phyloP scores from a whole-genome alignment of 176 grass and related monocot species.

The Raddia distichophylla region DNA sequence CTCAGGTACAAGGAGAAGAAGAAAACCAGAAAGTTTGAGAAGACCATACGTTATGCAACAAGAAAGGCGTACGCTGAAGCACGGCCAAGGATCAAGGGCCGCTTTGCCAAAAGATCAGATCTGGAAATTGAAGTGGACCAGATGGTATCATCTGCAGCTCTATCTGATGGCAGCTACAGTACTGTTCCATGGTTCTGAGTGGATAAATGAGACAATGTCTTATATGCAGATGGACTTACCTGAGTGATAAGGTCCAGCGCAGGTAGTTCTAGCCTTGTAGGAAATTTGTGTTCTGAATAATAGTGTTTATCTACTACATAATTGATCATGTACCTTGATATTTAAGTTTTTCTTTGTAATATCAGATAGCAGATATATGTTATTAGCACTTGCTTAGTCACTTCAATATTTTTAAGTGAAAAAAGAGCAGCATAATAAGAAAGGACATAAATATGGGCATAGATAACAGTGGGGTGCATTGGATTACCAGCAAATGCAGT shows the following conservation, averaged over 20 bases:
- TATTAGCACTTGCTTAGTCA: slow-evolving; percentile 12
- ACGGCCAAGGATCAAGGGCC: slow-evolving; percentile 67
- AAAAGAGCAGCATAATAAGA: slow-evolving; percentile 18
- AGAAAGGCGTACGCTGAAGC: slow-evolving; percentile 62
- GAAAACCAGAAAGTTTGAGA: slow-evolving; percentile 75
- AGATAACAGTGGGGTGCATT: neutral
- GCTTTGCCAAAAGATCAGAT: slow-evolving; percentile 58
- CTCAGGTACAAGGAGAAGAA: slow-evolving; percentile 85
- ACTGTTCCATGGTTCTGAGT: slow-evolving; percentile 57
- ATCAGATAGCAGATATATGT: slow-evolving; percentile 1
- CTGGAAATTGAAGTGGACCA: slow-evolving; percentile 58
- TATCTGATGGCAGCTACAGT: slow-evolving; percentile 51
- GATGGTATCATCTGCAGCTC: slow-evolving; percentile 56
- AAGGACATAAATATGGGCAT: neutral
- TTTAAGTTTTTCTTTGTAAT: slow-evolving; percentile 29
- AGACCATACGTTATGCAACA: slow-evolving; percentile 70
- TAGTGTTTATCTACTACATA: neutral
- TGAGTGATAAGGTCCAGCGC: slow-evolving; percentile 10
- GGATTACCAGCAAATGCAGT: neutral
- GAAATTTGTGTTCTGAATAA: slow-evolving; percentile 34
- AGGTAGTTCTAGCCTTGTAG: slow-evolving; percentile 28
- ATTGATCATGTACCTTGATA: slow-evolving; percentile 9
- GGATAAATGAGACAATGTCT: neutral
- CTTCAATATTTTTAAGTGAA: slow-evolving; percentile 14
- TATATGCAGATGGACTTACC: slow-evolving; percentile 16